Conservation (phyloP, 805 yeast genomes). For the Ogataea chonburiensis region DNA sequence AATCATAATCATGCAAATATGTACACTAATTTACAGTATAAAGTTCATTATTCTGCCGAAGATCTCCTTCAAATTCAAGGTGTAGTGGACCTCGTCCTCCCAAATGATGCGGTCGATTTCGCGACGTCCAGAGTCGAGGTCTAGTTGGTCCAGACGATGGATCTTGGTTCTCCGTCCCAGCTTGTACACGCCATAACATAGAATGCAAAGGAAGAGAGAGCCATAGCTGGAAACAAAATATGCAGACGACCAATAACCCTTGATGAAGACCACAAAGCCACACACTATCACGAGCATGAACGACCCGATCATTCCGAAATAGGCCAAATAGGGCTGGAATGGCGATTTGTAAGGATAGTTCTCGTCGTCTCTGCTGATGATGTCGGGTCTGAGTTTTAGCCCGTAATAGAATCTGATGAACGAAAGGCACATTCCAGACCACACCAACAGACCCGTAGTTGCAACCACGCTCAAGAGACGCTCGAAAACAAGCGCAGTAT, state of each 20-base stretch:
- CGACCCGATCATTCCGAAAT: constrained; percentile 46
- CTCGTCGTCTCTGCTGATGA: constrained; percentile 51
- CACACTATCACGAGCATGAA: constrained; percentile 41
- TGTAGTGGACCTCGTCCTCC: constrained; percentile 61
- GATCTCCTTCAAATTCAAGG: constrained; percentile 34
- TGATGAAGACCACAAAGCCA: constrained; percentile 53
- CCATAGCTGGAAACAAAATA: constrained; percentile 57
- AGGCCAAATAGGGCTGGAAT: constrained; percentile 54
- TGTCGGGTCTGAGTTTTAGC: constrained; percentile 52
- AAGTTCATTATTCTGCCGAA: constrained; percentile 23
- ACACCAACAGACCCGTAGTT: constrained; percentile 73
- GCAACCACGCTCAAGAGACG: constrained; percentile 67
- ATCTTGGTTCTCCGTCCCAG: constrained; percentile 59
- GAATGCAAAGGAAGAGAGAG: constrained; percentile 43
- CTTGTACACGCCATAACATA: constrained; percentile 50
- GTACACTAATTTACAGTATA: constrained; percentile 11
- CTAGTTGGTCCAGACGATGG: constrained; percentile 69
- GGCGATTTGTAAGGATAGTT: constrained; percentile 56
- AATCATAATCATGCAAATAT: constrained; percentile 21
- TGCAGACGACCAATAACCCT: constrained; percentile 47
- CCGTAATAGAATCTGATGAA: constrained; percentile 56
- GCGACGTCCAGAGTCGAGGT: constrained; percentile 79
- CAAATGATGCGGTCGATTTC: constrained; percentile 79
- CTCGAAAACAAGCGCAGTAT: constrained; percentile 63
- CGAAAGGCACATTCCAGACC: constrained; percentile 67